Evolutionary conservation across 73 alveolate genomes (phyloP).

Genomic region (Breviolum minutum): DNA sequence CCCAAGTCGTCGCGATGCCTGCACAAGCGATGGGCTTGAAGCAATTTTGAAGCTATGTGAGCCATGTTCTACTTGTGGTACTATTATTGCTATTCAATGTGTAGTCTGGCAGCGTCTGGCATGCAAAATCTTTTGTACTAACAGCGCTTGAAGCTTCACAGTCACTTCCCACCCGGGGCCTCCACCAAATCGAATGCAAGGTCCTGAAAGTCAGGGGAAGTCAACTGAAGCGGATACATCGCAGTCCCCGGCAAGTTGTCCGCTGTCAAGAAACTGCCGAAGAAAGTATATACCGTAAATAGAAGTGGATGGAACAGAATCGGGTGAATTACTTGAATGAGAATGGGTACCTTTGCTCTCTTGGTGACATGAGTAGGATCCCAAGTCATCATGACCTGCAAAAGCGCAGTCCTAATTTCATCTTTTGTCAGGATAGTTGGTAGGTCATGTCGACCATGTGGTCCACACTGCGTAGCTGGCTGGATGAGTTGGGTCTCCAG

Average conservation of each 20-base stretch:
- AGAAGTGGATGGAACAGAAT: no score
- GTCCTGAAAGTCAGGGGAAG: slow-evolving; percentile 3
- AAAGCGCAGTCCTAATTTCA: slow-evolving; percentile 34
- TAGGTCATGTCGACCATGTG: slow-evolving; percentile 73
- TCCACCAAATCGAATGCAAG: slow-evolving; percentile 34
- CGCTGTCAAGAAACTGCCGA: no score
- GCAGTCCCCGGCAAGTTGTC: no score
- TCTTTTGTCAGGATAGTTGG: slow-evolving; percentile 30
- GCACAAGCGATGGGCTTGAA: background rate
- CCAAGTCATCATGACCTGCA: background rate
- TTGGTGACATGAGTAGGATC: no score
- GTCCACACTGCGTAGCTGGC: slow-evolving; percentile 33
- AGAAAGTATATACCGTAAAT: no score
- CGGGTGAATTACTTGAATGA: no score
- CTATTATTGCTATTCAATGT: no score
- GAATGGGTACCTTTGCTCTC: no score
- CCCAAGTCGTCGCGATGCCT: slow-evolving; percentile 87
- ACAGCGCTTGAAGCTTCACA: no score
- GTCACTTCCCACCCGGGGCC: background rate
- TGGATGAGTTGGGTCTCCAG: slow-evolving; percentile 28
- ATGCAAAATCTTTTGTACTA: no score
- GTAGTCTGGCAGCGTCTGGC: no score
- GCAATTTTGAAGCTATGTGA: background rate
- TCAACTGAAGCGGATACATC: no score
- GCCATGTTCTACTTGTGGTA: background rate